Percentiles rank a stretch among this genome's conserved stretches.
phyloP scores from a whole-genome alignment of 164 flowering plant species.

The Buxus sempervirens region DNA sequence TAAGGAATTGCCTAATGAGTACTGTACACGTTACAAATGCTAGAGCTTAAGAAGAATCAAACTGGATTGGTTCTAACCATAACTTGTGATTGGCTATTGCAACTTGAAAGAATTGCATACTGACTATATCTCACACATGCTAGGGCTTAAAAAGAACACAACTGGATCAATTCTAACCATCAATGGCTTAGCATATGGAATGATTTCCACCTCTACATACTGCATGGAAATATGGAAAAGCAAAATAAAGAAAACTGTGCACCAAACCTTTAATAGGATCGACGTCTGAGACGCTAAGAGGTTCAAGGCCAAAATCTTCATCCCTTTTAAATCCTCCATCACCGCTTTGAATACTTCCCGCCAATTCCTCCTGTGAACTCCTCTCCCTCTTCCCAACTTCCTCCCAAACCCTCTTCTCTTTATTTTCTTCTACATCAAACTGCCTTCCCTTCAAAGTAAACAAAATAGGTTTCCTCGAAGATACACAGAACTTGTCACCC shows the following conservation, averaged over 20 bases:
- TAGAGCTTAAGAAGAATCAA: too few relatives aligned
- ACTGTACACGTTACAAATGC: too few relatives aligned
- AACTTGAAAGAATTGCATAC: too few relatives aligned
- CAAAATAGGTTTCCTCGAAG: slow-evolving; percentile 52
- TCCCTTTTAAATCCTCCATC: slow-evolving; percentile 6
- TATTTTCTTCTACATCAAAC: slow-evolving; percentile 12
- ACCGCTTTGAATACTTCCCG: slow-evolving; percentile 11
- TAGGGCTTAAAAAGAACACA: too few relatives aligned
- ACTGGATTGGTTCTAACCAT: too few relatives aligned
- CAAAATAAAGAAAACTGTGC: not conserved
- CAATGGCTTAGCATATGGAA: too few relatives aligned
- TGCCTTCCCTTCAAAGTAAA: slow-evolving; percentile 34
- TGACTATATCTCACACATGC: too few relatives aligned
- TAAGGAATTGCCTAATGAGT: too few relatives aligned
- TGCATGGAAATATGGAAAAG: not conserved
- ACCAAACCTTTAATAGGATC: slow-evolving; percentile 74
- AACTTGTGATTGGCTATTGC: too few relatives aligned
- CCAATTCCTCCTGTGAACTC: slow-evolving; percentile 11
- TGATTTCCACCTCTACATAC: not conserved
- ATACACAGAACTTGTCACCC: slow-evolving; percentile 66
- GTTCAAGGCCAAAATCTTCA: slow-evolving; percentile 26
- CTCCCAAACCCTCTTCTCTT: slow-evolving; percentile 12
- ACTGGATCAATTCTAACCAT: too few relatives aligned
- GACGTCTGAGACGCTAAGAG: slow-evolving; percentile 40
- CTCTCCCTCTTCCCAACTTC: slow-evolving; percentile 19